Base-by-base conservation (phyloP, 108 stramenopile species). In the Nitzschia sp. region DNA sequence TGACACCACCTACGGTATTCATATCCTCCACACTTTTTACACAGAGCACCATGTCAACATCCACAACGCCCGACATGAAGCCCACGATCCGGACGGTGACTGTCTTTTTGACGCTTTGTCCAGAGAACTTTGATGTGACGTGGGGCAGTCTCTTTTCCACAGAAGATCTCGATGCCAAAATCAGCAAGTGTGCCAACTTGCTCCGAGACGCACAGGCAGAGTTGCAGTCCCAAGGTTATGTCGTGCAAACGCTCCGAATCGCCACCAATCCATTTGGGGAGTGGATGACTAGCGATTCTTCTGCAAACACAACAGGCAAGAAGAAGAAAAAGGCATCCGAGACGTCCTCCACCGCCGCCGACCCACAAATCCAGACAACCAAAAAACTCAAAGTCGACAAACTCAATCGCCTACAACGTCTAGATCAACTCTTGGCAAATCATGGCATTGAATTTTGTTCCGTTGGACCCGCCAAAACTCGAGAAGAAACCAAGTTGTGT, bases 231-330 rank as follows among this genome's bases (percentile, higher is more conserved):
- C 18, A 73, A 42, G 90, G 90, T 25, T 92, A 85, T 59, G 83
- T 73, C 34, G 86, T 95, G 17, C 93, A 95, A 63, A 92, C 93
- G 0, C 23, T 88, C 2, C 77, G 93, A 24, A 75, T 95, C 19
- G 89, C 91, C 18, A 95, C 94, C 26, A 95, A 95, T 83, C 85
- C 94, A 31, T 95, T 95, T 66, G 83, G 82, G 8, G 89, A 95
- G 71, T 95, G 85, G 83, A 69, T 92, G 28, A 30, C 34, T 17
- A 8, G 13, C 1, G 33, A 49, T 18, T n/a, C n/a, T n/a, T n/a
- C n/a, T n/a, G n/a, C n/a, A n/a, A n/a, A n/a, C n/a, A n/a, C n/a
- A n/a, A n/a, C n/a, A n/a, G 5, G 11, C 23, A n/a, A 2, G 1
- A 23, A 26, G 8, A 57, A 30, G 26, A 24, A 4, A 31, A 53